Evolutionary conservation across 768 basidiomycete species (phyloP).

Genomic region (Phaffia tasmanica): DNA sequence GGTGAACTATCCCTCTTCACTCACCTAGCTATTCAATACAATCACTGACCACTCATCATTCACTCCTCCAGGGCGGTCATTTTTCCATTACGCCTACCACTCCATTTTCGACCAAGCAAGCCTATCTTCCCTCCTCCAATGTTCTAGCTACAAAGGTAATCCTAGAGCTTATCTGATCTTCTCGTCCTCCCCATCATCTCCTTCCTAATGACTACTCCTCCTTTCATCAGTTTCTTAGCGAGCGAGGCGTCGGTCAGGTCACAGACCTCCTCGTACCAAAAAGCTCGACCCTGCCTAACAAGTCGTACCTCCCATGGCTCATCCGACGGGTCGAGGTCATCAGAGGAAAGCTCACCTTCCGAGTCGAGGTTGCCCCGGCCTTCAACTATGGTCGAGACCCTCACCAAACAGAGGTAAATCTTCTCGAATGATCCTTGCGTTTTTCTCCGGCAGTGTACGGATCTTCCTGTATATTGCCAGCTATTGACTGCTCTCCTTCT

Average conservation of each 20-base stretch:
- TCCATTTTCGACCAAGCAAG: conserved; percentile 31
- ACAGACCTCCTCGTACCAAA: conserved; percentile 50
- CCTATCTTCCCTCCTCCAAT: conserved; percentile 41
- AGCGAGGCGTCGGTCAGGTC: conserved; percentile 71
- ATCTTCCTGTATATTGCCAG: too few species aligned
- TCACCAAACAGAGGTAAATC: too few species aligned
- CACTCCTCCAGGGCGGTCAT: conserved; percentile 53
- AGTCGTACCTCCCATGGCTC: conserved; percentile 34
- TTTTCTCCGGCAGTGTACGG: too few species aligned
- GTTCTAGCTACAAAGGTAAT: conserved; percentile 69
- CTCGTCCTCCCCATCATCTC: neutral
- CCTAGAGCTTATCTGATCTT: neutral
- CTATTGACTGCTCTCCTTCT: neutral
- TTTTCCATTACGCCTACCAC: conserved; percentile 66
- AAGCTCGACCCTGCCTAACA: conserved; percentile 24
- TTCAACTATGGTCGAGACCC: conserved; percentile 80
- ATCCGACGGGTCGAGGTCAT: conserved; percentile 50
- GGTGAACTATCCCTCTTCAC: conserved; percentile 25
- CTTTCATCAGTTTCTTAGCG: conserved; percentile 58
- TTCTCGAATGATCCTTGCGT: too few species aligned
- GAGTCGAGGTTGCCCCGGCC: conserved; percentile 78
- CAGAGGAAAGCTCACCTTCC: conserved; percentile 65
- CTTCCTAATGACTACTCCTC: neutral
- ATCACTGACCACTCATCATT: neutral
- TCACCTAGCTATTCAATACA: neutral